These are phyloP conservation scores for Penicillium goetzii DNA, from an alignment of 495 filamentous ascomycete species.

Conservation along the genomic window DNA sequence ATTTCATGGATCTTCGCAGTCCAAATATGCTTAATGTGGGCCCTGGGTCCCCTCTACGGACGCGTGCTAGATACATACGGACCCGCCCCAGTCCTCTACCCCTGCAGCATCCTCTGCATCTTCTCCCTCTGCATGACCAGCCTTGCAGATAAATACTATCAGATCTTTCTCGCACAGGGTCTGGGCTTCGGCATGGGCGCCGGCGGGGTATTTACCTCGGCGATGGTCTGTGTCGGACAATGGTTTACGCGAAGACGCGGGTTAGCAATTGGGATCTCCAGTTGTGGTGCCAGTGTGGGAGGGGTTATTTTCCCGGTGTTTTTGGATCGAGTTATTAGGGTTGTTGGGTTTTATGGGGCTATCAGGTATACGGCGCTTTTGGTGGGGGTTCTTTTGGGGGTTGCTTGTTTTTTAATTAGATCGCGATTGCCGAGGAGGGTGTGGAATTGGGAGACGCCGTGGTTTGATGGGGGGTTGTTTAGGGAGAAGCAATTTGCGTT, in stretches of 20 bases:
- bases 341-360: background rate
- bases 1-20: slow-evolving; percentile 9
- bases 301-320: slow-evolving; percentile 42
- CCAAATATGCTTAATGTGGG: background rate
- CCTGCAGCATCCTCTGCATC: background rate
- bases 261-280: slow-evolving; percentile 36
- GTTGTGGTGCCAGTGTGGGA: slow-evolving; percentile 36
- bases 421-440: background rate
- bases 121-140: slow-evolving; percentile 18
- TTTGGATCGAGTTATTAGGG: background rate
- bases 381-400: background rate
- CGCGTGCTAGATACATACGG: slow-evolving; percentile 1
- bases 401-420: background rate
- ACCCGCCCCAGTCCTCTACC: background rate
- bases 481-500: background rate
- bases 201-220: slow-evolving; percentile 34
- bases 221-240: slow-evolving; percentile 34
- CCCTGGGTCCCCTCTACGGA: slow-evolving; percentile 5
- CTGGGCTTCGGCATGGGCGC: slow-evolving; percentile 34
- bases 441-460: background rate
- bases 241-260: slow-evolving; percentile 55
- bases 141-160: slow-evolving; percentile 32
- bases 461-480: background rate
- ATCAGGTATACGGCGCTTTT: background rate
- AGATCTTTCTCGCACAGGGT: slow-evolving; percentile 38